Percentiles rank a stretch among this genome's conserved stretches.
These are phyloP conservation scores for Apodospora peruviana DNA, from an alignment of 495 filamentous ascomycete species.

Conservation along the genomic window DNA sequence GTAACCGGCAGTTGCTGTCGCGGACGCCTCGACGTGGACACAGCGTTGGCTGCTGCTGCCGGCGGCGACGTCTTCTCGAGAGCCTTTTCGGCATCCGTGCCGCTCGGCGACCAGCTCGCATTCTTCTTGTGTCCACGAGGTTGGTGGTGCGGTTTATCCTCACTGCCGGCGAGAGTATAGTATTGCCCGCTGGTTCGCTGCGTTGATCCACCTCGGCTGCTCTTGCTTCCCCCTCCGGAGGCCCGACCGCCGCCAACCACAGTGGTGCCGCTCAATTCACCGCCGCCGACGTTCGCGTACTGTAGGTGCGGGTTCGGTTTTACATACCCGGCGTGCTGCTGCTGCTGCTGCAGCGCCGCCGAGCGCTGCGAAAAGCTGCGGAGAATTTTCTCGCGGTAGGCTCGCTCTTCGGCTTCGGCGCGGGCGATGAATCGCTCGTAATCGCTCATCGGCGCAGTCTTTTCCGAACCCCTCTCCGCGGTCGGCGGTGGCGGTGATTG, in stretches of 20 bases:
- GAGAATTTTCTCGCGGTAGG: constrained; percentile 6
- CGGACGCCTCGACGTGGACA: not conserved
- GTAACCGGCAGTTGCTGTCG: not conserved
- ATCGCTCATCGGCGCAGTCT: constrained; percentile 9
- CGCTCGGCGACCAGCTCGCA: constrained; percentile 12
- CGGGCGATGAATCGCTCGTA: constrained; percentile 24
- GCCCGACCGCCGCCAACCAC: not conserved
- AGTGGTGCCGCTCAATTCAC: not conserved
- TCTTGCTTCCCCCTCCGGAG: not conserved
- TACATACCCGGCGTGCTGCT: not conserved
- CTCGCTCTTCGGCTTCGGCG: constrained; percentile 22
- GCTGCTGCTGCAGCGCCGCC: not conserved
- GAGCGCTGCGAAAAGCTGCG: constrained; percentile 12
- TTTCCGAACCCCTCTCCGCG: not conserved
- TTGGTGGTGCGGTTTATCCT: constrained; percentile 3
- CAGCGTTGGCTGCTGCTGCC: not conserved
- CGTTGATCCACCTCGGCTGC: not conserved
- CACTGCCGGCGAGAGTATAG: not conserved
- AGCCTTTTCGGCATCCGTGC: not conserved
- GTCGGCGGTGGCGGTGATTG: not conserved
- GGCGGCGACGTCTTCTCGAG: not conserved
- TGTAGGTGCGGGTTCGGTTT: constrained; percentile 19
- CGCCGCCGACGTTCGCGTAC: constrained; percentile 7
- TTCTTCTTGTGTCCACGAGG: constrained; percentile 8
- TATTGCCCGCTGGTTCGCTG: constrained; percentile 6